Base-by-base conservation (phyloP, 1,284 basidiomycete species). In the Irpex lacteus region DNA sequence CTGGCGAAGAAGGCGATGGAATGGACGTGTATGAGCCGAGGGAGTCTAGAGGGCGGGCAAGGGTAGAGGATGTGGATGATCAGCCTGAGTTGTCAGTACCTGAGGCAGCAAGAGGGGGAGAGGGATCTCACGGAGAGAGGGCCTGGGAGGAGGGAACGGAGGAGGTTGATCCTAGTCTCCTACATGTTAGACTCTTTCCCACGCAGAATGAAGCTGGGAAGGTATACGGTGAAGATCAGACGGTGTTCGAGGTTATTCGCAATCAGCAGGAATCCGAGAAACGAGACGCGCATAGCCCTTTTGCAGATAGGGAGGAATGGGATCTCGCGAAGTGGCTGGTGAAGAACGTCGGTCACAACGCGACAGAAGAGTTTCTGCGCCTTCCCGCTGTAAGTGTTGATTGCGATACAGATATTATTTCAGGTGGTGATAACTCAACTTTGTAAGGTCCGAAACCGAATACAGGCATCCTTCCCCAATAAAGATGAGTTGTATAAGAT, bases 291-390 rank as follows among this genome's bases (percentile, higher is more conserved):
- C 47, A 53, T 59, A 57, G 62, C 47, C 9, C 52, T 9, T 62
- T 44, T 58, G 21, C 34, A 11, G 32, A 53, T 8, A 57, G 40
- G 21, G 65, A 61, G 5, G 69, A 71, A 37, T 71, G 70, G 70
- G 62, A 69, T 40, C 40, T 71, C 5, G 69, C 63, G n/a, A 34
- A 63, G 58, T 70, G 67, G 69, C 36, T 71, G 49, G 50, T 65
- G 38, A 36, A 37, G 19, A 65, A 47, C 18, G 58, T 69, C 5
- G 60, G 66, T 7, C 66, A 69, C 5, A 62, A 37, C 1, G n/a
- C 62, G 40, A 62, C 53, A 4, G 66, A 71, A 26, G 55, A 68
- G 47, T 67, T 67, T 38, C 57, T 70, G 4, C 67, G 68, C 40
- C 60, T 71, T 11, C 49, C 34, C 7, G 18, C 19, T 13, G 50